These are phyloP conservation scores for Colletotrichum sojae DNA, from an alignment of 2,329 filamentous ascomycete genomes.

Conservation along the genomic window DNA sequence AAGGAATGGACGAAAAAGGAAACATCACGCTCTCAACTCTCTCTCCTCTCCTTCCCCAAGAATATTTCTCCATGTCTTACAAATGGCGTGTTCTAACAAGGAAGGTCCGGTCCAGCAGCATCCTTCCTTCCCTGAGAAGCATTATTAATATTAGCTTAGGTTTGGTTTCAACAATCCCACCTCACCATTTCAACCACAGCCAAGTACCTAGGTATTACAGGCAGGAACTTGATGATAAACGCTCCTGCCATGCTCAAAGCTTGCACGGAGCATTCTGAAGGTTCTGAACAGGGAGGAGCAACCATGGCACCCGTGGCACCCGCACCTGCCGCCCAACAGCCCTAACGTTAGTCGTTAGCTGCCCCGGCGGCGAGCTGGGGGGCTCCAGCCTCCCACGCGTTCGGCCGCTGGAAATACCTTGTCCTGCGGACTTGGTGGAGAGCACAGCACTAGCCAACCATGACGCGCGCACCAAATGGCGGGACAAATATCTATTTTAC, in stretches of 20 bases:
- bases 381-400: constrained; percentile 33
- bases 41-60: too few species aligned
- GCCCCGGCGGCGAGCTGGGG: background rate
- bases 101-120: too few species aligned
- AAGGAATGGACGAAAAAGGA: too few species aligned
- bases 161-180: too few species aligned
- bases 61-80: too few species aligned
- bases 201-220: constrained; percentile 1
- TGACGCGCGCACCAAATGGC: constrained; percentile 4
- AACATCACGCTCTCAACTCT: too few species aligned
- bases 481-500: constrained; percentile 39
- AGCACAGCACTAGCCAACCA: background rate
- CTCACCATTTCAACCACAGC: constrained; percentile 6
- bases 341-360: background rate
- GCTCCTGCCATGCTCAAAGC: background rate
- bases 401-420: constrained; percentile 11
- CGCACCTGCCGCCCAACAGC: constrained; percentile 1
- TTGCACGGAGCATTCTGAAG: background rate
- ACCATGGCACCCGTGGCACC: background rate
- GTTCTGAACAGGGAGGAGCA: background rate
- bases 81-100: too few species aligned
- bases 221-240: background rate
- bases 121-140: too few species aligned
- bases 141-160: too few species aligned
- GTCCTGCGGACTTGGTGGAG: background rate